Percentiles rank a stretch among this genome's conserved stretches.
Evolutionary conservation across 345 rosid species (phyloP).

Genomic region (Salix purpurea): DNA sequence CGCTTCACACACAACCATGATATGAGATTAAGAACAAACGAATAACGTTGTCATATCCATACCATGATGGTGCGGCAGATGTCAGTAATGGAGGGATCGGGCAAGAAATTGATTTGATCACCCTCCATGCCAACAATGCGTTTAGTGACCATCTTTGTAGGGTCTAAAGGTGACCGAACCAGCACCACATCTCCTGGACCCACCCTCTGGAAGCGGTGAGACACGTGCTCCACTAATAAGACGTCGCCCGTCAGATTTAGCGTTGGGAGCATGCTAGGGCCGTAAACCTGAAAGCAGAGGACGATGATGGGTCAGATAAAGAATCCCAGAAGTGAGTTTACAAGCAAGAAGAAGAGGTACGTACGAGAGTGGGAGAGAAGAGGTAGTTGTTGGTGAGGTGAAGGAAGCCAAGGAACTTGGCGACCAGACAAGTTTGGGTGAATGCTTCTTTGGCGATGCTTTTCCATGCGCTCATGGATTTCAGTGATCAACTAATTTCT

Average conservation of each 20-base stretch:
- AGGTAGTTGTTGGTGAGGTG: slow-evolving; percentile 48
- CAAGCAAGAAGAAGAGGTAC: neutral
- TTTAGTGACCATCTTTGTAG: slow-evolving; percentile 51
- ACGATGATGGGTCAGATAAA: neutral
- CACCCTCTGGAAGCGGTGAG: slow-evolving; percentile 58
- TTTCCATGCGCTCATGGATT: slow-evolving; percentile 4
- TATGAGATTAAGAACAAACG: neutral
- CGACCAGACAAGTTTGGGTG: slow-evolving; percentile 11
- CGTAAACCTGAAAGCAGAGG: slow-evolving; percentile 50
- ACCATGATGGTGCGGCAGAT: slow-evolving; percentile 13
- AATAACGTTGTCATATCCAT: neutral
- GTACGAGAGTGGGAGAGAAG: slow-evolving; percentile 37
- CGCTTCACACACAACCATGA: neutral
- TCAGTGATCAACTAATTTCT: neutral
- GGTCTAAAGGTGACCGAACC: slow-evolving; percentile 69
- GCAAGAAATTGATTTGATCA: slow-evolving; percentile 49
- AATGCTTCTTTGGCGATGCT: slow-evolving; percentile 22
- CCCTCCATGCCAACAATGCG: slow-evolving; percentile 71
- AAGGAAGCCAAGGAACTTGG: slow-evolving; percentile 40
- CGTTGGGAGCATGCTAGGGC: slow-evolving; percentile 84
- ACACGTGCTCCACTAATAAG: slow-evolving; percentile 52
- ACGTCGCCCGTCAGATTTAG: slow-evolving; percentile 68
- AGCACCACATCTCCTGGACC: slow-evolving; percentile 67
- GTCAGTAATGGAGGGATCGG: slow-evolving; percentile 16
- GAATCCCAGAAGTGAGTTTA: neutral